Evolutionary conservation across 139 green algal genomes (phyloP).

Genomic region (Pseudopediastrum boryanum): DNA sequence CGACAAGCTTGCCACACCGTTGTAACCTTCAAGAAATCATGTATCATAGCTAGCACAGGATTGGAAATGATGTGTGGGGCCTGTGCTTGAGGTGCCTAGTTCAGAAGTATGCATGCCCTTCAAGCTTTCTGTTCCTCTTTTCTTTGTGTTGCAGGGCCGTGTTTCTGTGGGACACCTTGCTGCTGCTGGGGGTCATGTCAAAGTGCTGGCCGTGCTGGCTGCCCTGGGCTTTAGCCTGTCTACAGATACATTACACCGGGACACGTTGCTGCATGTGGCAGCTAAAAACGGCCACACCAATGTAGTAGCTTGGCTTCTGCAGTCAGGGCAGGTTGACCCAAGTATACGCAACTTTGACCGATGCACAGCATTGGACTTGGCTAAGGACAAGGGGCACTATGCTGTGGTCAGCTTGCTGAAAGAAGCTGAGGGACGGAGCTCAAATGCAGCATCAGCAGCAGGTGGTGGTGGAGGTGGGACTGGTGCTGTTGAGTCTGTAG

Average conservation of each 20-base stretch:
- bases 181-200: slow-evolving; percentile 3
- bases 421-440: too few relatives aligned
- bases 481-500: too few relatives aligned
- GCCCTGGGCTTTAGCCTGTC: slow-evolving; percentile 5
- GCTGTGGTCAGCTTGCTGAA: too few relatives aligned
- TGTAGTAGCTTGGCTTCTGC: slow-evolving; percentile 5
- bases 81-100: not conserved
- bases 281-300: slow-evolving; percentile 4
- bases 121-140: not conserved
- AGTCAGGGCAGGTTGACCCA: not conserved
- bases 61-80: not conserved
- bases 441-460: too few relatives aligned
- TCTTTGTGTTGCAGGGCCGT: not conserved
- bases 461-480: too few relatives aligned
- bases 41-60: not conserved
- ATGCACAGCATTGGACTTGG: slow-evolving; percentile 4
- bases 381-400: slow-evolving; percentile 12
- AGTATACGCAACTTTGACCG: not conserved
- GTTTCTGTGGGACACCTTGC: slow-evolving; percentile 17
- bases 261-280: slow-evolving; percentile 28
- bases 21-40: not conserved
- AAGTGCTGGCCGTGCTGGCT: slow-evolving; percentile 14
- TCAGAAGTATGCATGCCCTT: not conserved
- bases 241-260: slow-evolving; percentile 3
- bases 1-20: not conserved